Base-by-base conservation (phyloP, 106 monocot species). In the Dioscorea zingiberensis region DNA sequence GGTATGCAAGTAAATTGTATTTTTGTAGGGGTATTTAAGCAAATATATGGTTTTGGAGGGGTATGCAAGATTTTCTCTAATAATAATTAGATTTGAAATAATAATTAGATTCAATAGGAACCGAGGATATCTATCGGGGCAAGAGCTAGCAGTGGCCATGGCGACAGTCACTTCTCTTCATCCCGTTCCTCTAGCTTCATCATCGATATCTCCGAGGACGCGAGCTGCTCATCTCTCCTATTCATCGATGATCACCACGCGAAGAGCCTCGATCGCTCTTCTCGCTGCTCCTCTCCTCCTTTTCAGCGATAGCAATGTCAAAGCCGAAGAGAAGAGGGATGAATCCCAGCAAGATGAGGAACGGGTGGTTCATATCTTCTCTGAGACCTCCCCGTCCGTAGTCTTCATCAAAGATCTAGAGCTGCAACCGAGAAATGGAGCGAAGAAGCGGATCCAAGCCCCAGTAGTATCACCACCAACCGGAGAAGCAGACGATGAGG, bases 321-420 rank as follows among this genome's bases (percentile, higher is more conserved):
- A 26, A 12, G 82, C 73, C 11, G 55, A 64, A 21, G 70, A 49
- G 5, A 60, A 44, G 30, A 30, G 10, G 38, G 38, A 38, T 10
- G 38, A 38, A 38, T 38, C 10, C 38, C 38, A 38, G 38, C 38
- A 1, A 3, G 81, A 75, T 23, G 78, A 86, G 63, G 72, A 79
- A 7, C 68, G 75, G 19, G 58, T 69, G 14, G 71, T 86, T 22
- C 71, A 68, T 48, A 69, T 86, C 62, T 86, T 86, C 69, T 62
- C 78, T 75, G 81, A 77, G 27, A 60, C 74, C 7, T 85, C 88
- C 4, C 82, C 82, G 10, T 85, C 91, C 21, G 91, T 95, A 29
- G 95, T 95, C 13, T 88, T 76, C 85, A 91, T 95, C 73, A 83
- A 91, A 60, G 76, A 85, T 28, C 54, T 91, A 61, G 69, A 74